A percentile compares a stretch with the other conserved stretches of the same genome.
Conservation (phyloP, 2,329 filamentous ascomycete species). For the Cryphonectria nitschkei region DNA sequence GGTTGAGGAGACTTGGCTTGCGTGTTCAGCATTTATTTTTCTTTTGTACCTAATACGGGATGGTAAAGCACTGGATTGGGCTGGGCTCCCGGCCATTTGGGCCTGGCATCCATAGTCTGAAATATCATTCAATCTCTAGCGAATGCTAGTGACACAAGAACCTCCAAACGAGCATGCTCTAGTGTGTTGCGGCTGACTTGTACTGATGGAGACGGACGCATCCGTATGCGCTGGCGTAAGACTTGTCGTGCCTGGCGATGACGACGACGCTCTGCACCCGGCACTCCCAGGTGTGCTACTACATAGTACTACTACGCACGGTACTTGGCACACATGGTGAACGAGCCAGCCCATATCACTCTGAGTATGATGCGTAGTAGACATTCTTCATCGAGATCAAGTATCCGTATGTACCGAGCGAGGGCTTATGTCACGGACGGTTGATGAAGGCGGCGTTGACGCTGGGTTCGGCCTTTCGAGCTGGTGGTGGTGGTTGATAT, state of each 20-base stretch:
- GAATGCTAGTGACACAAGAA: neutral
- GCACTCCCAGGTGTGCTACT: neutral
- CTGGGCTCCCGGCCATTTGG: neutral
- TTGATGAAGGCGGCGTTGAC: neutral
- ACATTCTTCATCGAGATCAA: neutral
- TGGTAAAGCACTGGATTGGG: constrained; percentile 1
- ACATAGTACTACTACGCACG: neutral
- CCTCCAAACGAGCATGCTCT: neutral
- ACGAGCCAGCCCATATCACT: neutral
- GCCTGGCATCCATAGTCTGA: neutral
- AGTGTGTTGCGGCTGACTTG: neutral
- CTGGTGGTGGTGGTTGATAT: neutral
- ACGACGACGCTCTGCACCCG: constrained; percentile 3
- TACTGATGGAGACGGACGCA: neutral
- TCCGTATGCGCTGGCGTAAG: neutral
- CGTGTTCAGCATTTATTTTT: constrained; percentile 1
- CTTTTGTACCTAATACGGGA: constrained; percentile 20
- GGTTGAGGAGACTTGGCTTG: neutral
- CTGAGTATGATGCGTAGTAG: neutral
- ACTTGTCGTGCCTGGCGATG: neutral
- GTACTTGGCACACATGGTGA: neutral
- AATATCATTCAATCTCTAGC: neutral
- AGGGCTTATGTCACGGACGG: neutral
- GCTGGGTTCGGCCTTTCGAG: neutral
- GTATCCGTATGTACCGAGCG: neutral